phyloP scores from a whole-genome alignment of 2,329 filamentous ascomycete species.

The Fusarium avenaceum region DNA sequence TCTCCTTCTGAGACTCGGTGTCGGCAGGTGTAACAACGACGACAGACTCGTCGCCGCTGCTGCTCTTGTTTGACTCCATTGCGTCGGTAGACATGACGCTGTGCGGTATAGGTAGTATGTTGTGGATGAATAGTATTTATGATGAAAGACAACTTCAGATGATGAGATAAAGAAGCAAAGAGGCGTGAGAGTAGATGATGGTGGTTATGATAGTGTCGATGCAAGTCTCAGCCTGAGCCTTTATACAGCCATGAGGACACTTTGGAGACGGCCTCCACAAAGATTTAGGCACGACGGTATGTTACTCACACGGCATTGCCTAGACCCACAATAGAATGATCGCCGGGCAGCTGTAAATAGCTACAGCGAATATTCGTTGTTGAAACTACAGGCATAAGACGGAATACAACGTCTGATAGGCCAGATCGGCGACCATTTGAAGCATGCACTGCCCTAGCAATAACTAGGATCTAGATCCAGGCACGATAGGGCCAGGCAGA shows the following conservation, averaged over 20 bases:
- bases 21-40: slow-evolving; percentile 44
- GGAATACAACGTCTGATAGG: slow-evolving; percentile 9
- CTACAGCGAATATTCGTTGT: neutral
- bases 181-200: neutral
- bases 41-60: slow-evolving; percentile 42
- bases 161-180: neutral
- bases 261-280: neutral
- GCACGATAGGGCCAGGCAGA: slow-evolving; percentile 8
- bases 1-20: slow-evolving; percentile 32
- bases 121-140: neutral
- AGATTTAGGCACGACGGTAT: slow-evolving; percentile 14
- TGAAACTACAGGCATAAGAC: neutral
- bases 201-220: neutral
- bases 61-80: slow-evolving; percentile 43
- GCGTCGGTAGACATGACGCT: slow-evolving; percentile 31
- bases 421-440: slow-evolving; percentile 3
- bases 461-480: slow-evolving; percentile 20
- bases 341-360: neutral
- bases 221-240: neutral
- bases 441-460: slow-evolving; percentile 22
- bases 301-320: slow-evolving; percentile 36
- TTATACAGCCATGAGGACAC: slow-evolving; percentile 20
- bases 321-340: slow-evolving; percentile 1
- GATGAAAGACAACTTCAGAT: neutral
- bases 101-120: neutral